Base-by-base conservation (phyloP, 768 basidiomycete species). In the Lentinula sp. region DNA sequence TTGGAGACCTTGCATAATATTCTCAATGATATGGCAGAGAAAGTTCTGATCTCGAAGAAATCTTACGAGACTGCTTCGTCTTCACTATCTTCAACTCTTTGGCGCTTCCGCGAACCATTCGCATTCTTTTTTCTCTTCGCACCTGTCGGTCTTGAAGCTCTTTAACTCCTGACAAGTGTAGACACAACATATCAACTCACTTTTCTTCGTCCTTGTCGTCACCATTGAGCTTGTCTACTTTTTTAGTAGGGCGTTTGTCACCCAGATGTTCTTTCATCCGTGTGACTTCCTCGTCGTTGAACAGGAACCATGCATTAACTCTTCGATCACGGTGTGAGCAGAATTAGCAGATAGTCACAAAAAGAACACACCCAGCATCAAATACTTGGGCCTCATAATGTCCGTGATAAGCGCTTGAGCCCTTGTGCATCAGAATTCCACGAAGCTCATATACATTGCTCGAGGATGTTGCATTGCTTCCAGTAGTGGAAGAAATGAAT, bases 311-410 rank as follows among this genome's bases (percentile, higher is more conserved):
- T 16, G 86, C 79, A 52, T 79, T 79, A 55, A 90, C 93, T 59
- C 57, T 52, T 32, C 54, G 43, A 55, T 48, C 18, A 48, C 68
- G 5, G 0, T 28, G 39, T 54, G 1, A 31, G 52, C 39, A 48
- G 42, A 32, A 34, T 52, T 1, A 51, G 10, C 42, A 28, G 4
- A 15, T 21, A 35, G 23, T 39, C 50, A 64, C 4, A 50, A 8
- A 3, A 31, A 37, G 7, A 50, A 75, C 85, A 59, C 67, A 94
- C 91, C 74, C 72, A 21, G 74, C 73, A 69, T 94, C 91, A 66
- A 85, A 85, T 18, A 93, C 89, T 68, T 93, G 89, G 13, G 89
- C 91, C 70, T 91, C 89, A 68, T 95, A 94, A 70, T 94, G 91
- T 4, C 92, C 92, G 65, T 90, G 87, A 74, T 97, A 91, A 35